Base-by-base conservation (phyloP, 1,139 yeast species). In the Candida sp. region DNA sequence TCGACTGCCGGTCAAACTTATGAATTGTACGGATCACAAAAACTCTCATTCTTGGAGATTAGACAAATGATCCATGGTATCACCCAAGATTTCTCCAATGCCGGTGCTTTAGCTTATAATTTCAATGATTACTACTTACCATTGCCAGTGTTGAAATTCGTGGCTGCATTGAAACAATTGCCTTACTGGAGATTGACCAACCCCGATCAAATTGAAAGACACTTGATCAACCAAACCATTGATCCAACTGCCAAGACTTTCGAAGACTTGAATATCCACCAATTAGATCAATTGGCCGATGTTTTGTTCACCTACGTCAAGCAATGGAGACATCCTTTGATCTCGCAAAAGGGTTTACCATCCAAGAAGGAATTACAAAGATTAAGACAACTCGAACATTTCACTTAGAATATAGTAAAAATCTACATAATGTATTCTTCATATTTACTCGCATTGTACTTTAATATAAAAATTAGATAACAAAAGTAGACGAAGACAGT, bases 151-250 rank as follows among this genome's bases (percentile, higher is more conserved):
- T 89, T 64, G 56, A 75, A 63, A 63, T 69, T 57, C 45, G 65
- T 60, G 33, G 77, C 78, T 41, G 68, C 68, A 41, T 39, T 80
- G 40, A 82, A 82, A 62, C 77, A 74, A 54, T 61, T 69, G 48
- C 68, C 79, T 44, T 86, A 87, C 76, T 85, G 91, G 87, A 79
- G 76, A 56, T 75, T 80, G 57, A 72, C 82, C 47, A 84, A 82
- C 56, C 79, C 88, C 30, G 96, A 88, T 64, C 86, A 84, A 63
- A 75, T 86, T 48, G 87, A 83, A 66, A 82, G 96, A 68, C 84
- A 82, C 66, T 75, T 80, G 57, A 75, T 86, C 51, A 73, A 86
- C 66, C 96, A 88, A 66, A 58, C 61, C 22, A 73, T 84, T 51
- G 86, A 83, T 56, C 75, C 79, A 37, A 62, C 64, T 34, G 90